A percentile compares a stretch with the other conserved stretches of the same genome.
phyloP scores from a whole-genome alignment of 2,329 filamentous ascomycete genomes.

The Cladosporium cucumerinum region DNA sequence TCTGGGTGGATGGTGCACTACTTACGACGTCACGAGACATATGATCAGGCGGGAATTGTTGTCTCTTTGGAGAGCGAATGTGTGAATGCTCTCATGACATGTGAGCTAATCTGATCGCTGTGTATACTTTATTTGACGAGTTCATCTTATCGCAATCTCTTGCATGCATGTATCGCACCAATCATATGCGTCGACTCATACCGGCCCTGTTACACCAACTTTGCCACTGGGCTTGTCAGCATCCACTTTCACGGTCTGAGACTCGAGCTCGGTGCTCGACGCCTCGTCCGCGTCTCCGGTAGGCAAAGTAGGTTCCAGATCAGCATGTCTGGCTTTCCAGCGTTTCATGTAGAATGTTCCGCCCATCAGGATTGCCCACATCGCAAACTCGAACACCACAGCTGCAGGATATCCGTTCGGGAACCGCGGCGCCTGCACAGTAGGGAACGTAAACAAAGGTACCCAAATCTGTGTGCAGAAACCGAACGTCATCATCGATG shows the following conservation, averaged over 20 bases:
- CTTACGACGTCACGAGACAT: background rate
- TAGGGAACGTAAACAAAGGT: slow-evolving; percentile 2
- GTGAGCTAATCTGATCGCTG: background rate
- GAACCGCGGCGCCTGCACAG: slow-evolving; percentile 3
- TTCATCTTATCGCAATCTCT: background rate
- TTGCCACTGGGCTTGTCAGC: background rate
- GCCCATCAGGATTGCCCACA: slow-evolving; percentile 8
- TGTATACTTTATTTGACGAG: background rate
- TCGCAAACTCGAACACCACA: slow-evolving; percentile 3
- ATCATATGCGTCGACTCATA: background rate
- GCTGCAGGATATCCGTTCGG: slow-evolving; percentile 7
- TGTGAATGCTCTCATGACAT: background rate
- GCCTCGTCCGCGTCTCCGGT: background rate
- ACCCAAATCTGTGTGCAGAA: slow-evolving; percentile 12
- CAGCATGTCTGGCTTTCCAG: background rate
- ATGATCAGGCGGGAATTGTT: background rate
- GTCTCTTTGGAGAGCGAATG: background rate
- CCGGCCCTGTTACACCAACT: background rate
- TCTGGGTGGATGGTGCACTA: background rate
- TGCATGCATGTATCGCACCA: background rate
- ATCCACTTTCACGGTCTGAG: background rate
- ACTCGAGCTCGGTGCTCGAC: background rate
- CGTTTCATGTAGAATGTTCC: slow-evolving; percentile 3
- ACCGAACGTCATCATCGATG: background rate
- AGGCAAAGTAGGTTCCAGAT: background rate